Evolutionary conservation across 2,329 filamentous ascomycete species (phyloP).

Genomic region (Fusarium chlamydosporum): DNA sequence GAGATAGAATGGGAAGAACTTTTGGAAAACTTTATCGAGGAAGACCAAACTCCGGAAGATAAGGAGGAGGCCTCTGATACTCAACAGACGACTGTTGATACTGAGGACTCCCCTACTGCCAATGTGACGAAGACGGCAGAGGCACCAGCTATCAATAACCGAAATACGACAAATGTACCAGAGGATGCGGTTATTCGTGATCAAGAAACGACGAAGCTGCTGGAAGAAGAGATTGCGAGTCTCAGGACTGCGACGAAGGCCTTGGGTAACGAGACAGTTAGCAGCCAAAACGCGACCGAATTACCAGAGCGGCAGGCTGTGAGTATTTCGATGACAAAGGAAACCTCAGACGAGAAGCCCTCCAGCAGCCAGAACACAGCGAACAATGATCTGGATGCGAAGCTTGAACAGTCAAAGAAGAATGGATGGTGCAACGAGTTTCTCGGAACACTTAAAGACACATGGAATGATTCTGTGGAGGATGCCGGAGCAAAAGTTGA

Average conservation of each 20-base stretch:
- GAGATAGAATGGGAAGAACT: neutral
- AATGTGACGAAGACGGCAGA: neutral
- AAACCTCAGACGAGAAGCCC: neutral
- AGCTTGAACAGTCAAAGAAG: slow-evolving; percentile 16
- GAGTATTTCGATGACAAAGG: no score
- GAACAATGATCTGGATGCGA: slow-evolving; percentile 9
- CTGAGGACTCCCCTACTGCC: neutral
- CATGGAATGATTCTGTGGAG: neutral
- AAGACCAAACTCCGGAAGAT: neutral
- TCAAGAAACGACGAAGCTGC: no score
- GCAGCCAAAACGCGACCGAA: neutral
- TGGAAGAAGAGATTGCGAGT: neutral
- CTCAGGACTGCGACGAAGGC: neutral
- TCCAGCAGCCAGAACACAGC: neutral
- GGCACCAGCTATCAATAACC: neutral
- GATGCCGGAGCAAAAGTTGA: neutral
- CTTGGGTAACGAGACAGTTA: neutral
- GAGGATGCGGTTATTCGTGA: no score
- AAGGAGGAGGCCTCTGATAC: neutral
- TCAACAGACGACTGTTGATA: neutral
- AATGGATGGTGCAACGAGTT: slow-evolving; percentile 35
- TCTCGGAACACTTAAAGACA: neutral
- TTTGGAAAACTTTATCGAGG: neutral
- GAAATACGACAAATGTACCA: neutral
- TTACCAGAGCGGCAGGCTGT: neutral